phyloP scores from a whole-genome alignment of 2,329 filamentous ascomycete species.

The Ophiostoma sp. region DNA sequence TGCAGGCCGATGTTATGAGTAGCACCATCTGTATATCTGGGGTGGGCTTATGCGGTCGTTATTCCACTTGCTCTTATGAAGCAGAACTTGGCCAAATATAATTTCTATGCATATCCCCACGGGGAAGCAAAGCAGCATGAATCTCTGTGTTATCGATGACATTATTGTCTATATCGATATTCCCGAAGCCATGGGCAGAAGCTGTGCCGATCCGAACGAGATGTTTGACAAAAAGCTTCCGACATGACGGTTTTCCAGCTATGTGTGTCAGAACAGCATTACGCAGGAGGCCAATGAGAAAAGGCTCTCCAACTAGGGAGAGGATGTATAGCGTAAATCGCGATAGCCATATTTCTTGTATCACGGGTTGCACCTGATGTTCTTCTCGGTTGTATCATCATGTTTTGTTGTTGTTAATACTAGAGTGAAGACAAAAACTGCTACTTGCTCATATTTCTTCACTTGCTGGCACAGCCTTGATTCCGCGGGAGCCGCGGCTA shows the following conservation, averaged over 20 bases:
- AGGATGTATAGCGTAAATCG: not conserved
- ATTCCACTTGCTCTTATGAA: not conserved
- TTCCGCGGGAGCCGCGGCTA: not conserved
- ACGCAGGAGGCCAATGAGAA: not conserved
- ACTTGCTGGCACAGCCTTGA: not conserved
- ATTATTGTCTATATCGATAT: not conserved
- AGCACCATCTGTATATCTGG: not conserved
- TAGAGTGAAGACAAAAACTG: not conserved
- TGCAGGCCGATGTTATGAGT: not conserved
- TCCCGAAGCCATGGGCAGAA: not conserved
- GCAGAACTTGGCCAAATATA: not conserved
- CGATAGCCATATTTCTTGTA: not conserved
- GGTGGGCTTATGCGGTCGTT: not conserved
- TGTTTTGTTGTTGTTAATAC: no score
- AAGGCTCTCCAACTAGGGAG: not conserved
- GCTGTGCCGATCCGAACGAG: not conserved
- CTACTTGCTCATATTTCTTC: not conserved
- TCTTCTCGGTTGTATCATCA: no score
- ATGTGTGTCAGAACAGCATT: not conserved
- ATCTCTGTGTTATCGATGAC: not conserved
- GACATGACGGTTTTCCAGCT: not conserved
- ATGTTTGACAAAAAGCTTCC: conserved; percentile 2
- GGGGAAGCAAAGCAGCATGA: not conserved
- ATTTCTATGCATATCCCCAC: not conserved
- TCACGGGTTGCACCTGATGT: not conserved